phyloP scores from a whole-genome alignment of 1,284 basidiomycete species.

The Sparassis latifolia region DNA sequence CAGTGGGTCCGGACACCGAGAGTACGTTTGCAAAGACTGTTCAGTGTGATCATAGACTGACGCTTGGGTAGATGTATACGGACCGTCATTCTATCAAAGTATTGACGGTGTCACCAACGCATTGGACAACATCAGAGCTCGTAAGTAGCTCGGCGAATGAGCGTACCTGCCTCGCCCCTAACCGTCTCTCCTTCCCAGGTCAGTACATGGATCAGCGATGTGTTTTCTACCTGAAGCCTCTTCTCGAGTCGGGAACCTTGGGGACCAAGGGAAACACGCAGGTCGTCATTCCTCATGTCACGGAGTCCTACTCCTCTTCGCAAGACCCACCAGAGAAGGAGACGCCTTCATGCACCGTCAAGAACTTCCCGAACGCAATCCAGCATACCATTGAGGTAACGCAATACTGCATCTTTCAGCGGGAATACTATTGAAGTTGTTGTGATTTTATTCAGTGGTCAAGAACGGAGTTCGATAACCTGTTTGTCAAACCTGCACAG shows the following conservation, averaged over 20 bases:
- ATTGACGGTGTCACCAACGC: constrained; percentile 99
- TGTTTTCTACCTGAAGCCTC: constrained; percentile 94
- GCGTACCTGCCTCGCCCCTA: no score
- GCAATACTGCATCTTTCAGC: neutral
- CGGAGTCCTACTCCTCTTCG: constrained; percentile 97
- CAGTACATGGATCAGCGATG: constrained; percentile 99
- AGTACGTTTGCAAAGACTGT: constrained; percentile 42
- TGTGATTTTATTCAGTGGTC: constrained; percentile 67
- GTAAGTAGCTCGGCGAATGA: constrained; percentile 40
- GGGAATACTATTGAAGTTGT: neutral
- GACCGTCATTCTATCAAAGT: constrained; percentile 81
- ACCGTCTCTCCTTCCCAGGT: constrained; percentile 37
- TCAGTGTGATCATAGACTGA: constrained; percentile 1
- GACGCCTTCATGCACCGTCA: constrained; percentile 96
- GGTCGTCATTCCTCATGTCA: constrained; percentile 92
- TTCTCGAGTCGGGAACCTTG: constrained; percentile 96
- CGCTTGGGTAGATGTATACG: constrained; percentile 69
- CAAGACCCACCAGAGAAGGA: constrained; percentile 99
- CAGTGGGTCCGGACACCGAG: constrained; percentile 92
- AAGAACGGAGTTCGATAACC: constrained; percentile 86
- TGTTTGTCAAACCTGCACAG: constrained; percentile 92
- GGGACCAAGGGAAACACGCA: constrained; percentile 99
- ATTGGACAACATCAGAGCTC: constrained; percentile 95
- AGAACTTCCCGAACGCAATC: constrained; percentile 99
- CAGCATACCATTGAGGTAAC: constrained; percentile 95